Percentiles rank a stretch among this genome's conserved stretches.
phyloP scores from a whole-genome alignment of 768 basidiomycete species.

The Tulasnella sp. region DNA sequence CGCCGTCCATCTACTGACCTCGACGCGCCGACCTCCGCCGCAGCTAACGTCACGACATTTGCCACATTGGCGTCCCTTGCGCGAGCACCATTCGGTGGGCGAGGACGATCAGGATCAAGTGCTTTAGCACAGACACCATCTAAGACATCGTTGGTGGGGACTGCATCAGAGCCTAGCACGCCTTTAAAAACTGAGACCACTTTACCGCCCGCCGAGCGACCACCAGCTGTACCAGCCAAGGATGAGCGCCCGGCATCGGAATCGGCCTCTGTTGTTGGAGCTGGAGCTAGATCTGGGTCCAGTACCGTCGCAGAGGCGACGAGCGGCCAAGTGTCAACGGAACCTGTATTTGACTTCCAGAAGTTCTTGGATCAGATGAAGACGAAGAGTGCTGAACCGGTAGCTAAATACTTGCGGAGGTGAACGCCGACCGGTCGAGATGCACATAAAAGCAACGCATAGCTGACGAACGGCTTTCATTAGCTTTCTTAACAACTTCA shows the following conservation, averaged over 20 bases:
- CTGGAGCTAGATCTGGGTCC: conserved; percentile 42
- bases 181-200: conserved; percentile 6
- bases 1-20: conserved; percentile 8
- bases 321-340: neutral
- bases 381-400: conserved; percentile 72
- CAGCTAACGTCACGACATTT: conserved; percentile 2
- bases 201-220: conserved; percentile 3
- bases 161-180: conserved; percentile 9
- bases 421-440: conserved; percentile 44
- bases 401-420: conserved; percentile 93
- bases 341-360: conserved; percentile 71
- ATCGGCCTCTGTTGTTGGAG: conserved; percentile 25
- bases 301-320: conserved; percentile 55
- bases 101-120: conserved; percentile 9
- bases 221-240: conserved; percentile 17
- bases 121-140: neutral
- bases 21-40: conserved; percentile 8
- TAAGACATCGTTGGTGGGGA: conserved; percentile 9
- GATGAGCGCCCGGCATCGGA: conserved; percentile 3
- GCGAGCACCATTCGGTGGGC: conserved; percentile 7
- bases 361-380: conserved; percentile 94
- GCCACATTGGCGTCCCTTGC: neutral
- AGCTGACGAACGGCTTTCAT: neutral
- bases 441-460: too few species aligned
- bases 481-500: conserved; percentile 89